These are phyloP conservation scores for Scutellaria minor DNA, from an alignment of 257 asterid species.

Conservation along the genomic window DNA sequence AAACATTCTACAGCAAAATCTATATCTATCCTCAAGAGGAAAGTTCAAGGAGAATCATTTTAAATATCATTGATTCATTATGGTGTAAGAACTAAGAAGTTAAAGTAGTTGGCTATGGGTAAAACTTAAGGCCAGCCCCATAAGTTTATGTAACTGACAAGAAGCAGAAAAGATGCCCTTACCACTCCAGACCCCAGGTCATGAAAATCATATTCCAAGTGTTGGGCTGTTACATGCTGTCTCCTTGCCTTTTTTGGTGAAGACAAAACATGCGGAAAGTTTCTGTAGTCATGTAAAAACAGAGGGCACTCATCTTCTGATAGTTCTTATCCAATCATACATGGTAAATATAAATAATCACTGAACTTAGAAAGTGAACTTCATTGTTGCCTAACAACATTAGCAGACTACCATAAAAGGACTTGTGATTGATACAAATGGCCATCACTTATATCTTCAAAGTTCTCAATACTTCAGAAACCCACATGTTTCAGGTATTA, in stretches of 20 bases:
- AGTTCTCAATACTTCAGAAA: slow-evolving; percentile 18
- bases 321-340: slow-evolving; percentile 14
- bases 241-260: slow-evolving; percentile 50
- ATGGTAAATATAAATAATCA: slow-evolving; percentile 25
- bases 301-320: slow-evolving; percentile 31
- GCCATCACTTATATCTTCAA: slow-evolving; percentile 18
- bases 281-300: slow-evolving; percentile 54
- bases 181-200: slow-evolving; percentile 57
- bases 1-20: slow-evolving; percentile 20
- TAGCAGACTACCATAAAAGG: slow-evolving; percentile 13
- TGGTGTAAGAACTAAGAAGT: neutral
- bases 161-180: slow-evolving; percentile 37
- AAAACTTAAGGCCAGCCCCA: slow-evolving; percentile 18
- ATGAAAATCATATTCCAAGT: slow-evolving; percentile 47
- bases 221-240: slow-evolving; percentile 42
- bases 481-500: slow-evolving; percentile 6
- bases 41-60: neutral
- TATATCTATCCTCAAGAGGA: slow-evolving; percentile 13
- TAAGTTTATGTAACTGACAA: slow-evolving; percentile 28
- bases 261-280: slow-evolving; percentile 50
- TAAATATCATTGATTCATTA: slow-evolving; percentile 7
- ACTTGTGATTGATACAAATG: slow-evolving; percentile 22
- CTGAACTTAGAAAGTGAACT: slow-evolving; percentile 17
- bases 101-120: slow-evolving; percentile 1
- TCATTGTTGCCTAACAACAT: slow-evolving; percentile 16